Base-by-base conservation (phyloP, 345 rosid species). In the Eucalyptus cloeziana region DNA sequence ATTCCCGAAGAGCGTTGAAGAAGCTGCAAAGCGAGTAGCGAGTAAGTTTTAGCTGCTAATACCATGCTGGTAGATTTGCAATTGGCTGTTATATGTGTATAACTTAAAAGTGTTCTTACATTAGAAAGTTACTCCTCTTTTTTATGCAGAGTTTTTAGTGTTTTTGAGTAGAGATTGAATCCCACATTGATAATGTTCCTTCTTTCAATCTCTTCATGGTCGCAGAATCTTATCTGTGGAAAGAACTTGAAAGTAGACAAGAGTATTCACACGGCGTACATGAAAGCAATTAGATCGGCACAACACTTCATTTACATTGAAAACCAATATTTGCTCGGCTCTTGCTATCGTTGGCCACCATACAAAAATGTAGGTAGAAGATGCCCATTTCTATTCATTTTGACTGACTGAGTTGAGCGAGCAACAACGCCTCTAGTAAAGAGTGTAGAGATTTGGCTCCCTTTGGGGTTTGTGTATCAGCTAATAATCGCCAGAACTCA, bases 231-330 rank as follows among this genome's bases (percentile, higher is more conserved):
- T 69, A 87, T 93, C 9, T 93, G 95, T 52, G 93, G 94, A 86
- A 96, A 95, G 94, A 94, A 95, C 91, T 86, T 93, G 92, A 93
- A 94, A 92, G 93, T 95, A 50, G 97, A 95, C 40, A 94, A 90
- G 88, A 96, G 98, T 93, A 94, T 96, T 90, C 98, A 95, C 85
- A 89, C 91, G 31, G 94, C 96, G 30, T 96, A 95, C 47, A 91
- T 96, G 81, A 92, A 93, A 89, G 96, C 95, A 88, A 94, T 96
- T 87, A 92, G 98, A 94, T 96, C 97, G 44, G 95, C 98, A 4
- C 96, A 94, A 69, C 96, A 94, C 87, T 95, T 94, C 81, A 92
- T 96, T 52, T 95, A 95, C 92, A 94, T 94, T 40, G 96, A 95
- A 93, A 95, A 95, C 86, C 96, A 96, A 71, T 94, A 96, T 88